A percentile compares a stretch with the other conserved stretches of the same genome.
Evolutionary conservation across 2,329 filamentous ascomycete species (phyloP).

Genomic region (Fusarium sp.): DNA sequence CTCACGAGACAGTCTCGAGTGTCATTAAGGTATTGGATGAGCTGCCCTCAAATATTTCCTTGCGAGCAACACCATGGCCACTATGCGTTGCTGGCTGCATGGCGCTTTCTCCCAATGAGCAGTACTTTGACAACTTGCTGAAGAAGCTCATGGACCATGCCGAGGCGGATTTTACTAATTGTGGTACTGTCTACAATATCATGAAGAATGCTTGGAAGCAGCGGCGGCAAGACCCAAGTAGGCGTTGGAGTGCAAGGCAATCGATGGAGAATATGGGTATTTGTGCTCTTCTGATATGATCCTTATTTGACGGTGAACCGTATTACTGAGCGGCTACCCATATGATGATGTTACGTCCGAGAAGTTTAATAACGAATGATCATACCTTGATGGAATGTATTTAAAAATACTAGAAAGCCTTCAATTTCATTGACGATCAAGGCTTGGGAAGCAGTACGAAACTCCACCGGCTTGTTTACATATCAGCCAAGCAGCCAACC

Average conservation of each 20-base stretch:
- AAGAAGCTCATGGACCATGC: constrained; percentile 7
- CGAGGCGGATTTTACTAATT: constrained; percentile 33
- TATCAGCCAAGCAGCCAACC: too few relatives aligned
- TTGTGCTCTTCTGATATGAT: constrained; percentile 37
- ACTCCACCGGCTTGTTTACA: too few relatives aligned
- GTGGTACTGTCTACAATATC: constrained; percentile 27
- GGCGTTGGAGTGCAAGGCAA: constrained; percentile 30
- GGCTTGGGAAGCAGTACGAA: too few relatives aligned
- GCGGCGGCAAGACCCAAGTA: not conserved
- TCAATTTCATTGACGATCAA: too few relatives aligned
- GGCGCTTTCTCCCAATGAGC: constrained; percentile 23
- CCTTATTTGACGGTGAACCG: too few relatives aligned
- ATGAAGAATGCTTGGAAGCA: constrained; percentile 33
- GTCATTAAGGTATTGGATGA: constrained; percentile 18
- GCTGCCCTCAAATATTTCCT: constrained; percentile 20
- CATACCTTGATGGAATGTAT: too few relatives aligned
- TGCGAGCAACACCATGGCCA: constrained; percentile 33
- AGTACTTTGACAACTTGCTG: constrained; percentile 31
- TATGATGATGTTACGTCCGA: too few relatives aligned
- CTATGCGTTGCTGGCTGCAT: constrained; percentile 32
- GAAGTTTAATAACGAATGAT: too few relatives aligned
- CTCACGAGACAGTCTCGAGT: not conserved
- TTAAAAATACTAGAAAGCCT: too few relatives aligned
- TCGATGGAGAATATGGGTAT: constrained; percentile 37
- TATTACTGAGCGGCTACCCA: too few relatives aligned